These are phyloP conservation scores for Trichoderma arundinaceum DNA, from an alignment of 2,329 filamentous ascomycete species.

Conservation along the genomic window DNA sequence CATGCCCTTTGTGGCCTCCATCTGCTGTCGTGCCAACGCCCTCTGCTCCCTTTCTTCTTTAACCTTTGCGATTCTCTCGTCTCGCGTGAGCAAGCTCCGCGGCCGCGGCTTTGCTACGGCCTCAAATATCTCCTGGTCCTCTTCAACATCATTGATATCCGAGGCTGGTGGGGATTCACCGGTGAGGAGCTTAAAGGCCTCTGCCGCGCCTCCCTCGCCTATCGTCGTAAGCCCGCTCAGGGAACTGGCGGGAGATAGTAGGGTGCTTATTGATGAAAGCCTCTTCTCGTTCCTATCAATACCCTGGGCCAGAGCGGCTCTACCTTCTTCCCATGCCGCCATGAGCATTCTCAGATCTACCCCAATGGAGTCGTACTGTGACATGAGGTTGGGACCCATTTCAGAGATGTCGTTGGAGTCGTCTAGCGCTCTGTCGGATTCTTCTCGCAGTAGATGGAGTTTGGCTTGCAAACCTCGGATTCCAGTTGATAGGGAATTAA, in stretches of 20 bases:
- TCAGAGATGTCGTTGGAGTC: conserved; percentile 74
- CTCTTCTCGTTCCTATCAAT: conserved; percentile 81
- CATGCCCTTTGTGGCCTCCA: conserved; percentile 86
- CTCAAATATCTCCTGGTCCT: conserved; percentile 85
- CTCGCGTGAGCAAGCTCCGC: conserved; percentile 74
- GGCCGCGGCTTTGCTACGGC: conserved; percentile 78
- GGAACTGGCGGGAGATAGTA: conserved; percentile 65
- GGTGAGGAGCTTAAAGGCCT: conserved; percentile 77
- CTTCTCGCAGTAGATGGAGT: conserved; percentile 87
- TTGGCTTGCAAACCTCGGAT: conserved; percentile 94
- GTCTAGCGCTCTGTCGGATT: conserved; percentile 80
- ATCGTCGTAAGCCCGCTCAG: conserved; percentile 71
- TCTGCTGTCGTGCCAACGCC: conserved; percentile 71
- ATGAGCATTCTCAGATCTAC: conserved; percentile 80
- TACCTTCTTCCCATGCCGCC: conserved; percentile 86
- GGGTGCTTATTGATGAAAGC: conserved; percentile 64
- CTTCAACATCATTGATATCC: conserved; percentile 63
- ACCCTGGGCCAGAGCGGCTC: conserved; percentile 78
- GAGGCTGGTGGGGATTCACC: conserved; percentile 66
- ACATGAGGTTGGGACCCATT: conserved; percentile 77
- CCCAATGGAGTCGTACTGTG: conserved; percentile 94
- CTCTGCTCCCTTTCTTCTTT: conserved; percentile 82
- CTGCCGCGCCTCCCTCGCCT: conserved; percentile 57
- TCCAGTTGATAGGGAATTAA: conserved; percentile 85
- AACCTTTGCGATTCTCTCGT: conserved; percentile 87